phyloP scores from a whole-genome alignment of 2,329 filamentous ascomycete genomes.

The Colletotrichum salicis region DNA sequence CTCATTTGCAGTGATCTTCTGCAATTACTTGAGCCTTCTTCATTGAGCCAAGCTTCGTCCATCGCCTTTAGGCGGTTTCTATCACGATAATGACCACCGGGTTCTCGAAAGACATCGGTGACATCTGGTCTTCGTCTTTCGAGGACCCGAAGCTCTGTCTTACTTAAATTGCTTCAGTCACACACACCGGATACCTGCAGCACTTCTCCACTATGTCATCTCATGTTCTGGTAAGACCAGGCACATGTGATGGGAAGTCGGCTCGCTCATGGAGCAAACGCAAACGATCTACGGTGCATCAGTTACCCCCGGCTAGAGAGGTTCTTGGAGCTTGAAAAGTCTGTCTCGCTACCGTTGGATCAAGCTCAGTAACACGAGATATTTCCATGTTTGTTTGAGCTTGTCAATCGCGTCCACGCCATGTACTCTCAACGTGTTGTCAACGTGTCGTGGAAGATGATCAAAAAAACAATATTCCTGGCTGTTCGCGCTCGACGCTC shows the following conservation, averaged over 20 bases:
- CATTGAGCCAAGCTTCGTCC: background rate
- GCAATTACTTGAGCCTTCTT: background rate
- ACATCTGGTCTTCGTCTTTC: too few relatives aligned
- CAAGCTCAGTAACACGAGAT: background rate
- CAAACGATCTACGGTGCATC: background rate
- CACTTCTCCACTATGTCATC: background rate
- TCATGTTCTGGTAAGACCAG: conserved; percentile 2
- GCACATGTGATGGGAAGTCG: background rate
- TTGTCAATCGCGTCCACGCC: background rate
- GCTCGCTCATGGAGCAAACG: background rate
- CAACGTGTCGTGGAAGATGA: background rate
- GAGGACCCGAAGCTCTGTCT: background rate
- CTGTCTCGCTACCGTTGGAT: background rate
- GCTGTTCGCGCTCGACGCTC: background rate
- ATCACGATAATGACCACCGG: too few relatives aligned
- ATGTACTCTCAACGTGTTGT: background rate
- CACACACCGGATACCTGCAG: conserved; percentile 24
- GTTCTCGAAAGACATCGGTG: too few relatives aligned
- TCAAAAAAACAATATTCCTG: background rate
- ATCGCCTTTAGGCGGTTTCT: too few relatives aligned
- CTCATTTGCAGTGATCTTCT: background rate
- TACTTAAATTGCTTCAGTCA: background rate
- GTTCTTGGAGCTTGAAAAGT: background rate
- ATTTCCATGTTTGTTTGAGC: background rate
- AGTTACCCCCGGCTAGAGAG: background rate